Evolutionary conservation across 83 land plant genomes (phyloP).

Genomic region (Picea abies): DNA sequence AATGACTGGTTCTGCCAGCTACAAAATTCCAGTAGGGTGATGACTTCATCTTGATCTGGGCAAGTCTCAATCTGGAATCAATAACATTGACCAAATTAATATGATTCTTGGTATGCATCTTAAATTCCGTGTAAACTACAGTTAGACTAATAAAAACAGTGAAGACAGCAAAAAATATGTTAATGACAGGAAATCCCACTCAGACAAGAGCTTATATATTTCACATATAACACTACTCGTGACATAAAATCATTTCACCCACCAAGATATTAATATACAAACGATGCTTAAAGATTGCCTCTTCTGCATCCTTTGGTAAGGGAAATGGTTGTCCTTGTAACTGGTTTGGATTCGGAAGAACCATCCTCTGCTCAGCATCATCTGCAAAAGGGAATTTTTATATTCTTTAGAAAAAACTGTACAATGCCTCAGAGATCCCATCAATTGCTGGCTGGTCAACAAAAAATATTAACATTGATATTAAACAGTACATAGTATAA

Average conservation of each 20-base stretch:
- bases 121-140: not conserved
- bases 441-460: not conserved
- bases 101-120: not conserved
- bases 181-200: not conserved
- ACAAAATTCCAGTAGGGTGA: slow-evolving; percentile 33
- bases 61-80: slow-evolving; percentile 37
- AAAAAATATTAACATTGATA: not conserved
- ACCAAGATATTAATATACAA: slow-evolving; percentile 33
- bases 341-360: slow-evolving; percentile 29
- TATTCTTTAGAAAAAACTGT: not conserved
- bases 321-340: slow-evolving; percentile 13
- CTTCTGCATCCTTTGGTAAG: slow-evolving; percentile 30
- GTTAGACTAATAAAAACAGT: too few species aligned
- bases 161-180: not conserved
- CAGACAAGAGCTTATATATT: not conserved
- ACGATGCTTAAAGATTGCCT: slow-evolving; percentile 31
- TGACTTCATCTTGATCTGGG: slow-evolving; percentile 32
- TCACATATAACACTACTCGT: not conserved
- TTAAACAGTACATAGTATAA: not conserved
- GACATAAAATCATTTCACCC: not conserved
- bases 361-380: slow-evolving; percentile 14
- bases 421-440: not conserved
- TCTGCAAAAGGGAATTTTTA: slow-evolving; percentile 1
- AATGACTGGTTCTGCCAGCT: slow-evolving; percentile 34
- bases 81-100: not conserved